Evolutionary conservation across 352 stramenopile species (phyloP).

Genomic region (Elongisporangium undulatum): DNA sequence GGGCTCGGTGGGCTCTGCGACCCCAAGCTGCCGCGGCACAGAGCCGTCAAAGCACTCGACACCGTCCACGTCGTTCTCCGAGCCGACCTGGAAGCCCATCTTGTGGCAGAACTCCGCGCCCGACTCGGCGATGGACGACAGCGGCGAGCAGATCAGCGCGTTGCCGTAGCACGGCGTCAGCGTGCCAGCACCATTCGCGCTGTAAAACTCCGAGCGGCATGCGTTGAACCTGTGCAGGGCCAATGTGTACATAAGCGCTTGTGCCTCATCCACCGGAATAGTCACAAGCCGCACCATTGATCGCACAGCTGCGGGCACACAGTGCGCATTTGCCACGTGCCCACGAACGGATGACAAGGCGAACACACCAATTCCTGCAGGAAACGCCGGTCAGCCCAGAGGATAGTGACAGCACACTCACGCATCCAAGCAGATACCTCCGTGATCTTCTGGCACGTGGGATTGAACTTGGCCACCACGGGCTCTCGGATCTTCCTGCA

Average conservation of each 20-base stretch:
- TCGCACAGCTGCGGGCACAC: conserved; percentile 72
- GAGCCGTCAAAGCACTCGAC: conserved; percentile 82
- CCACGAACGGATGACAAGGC: conserved; percentile 75
- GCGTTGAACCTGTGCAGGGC: conserved; percentile 25
- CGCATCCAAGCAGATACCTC: conserved; percentile 19
- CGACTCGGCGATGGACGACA: conserved; percentile 46
- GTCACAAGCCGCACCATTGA: conserved; percentile 41
- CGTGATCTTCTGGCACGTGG: conserved; percentile 54
- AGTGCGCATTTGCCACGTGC: conserved; percentile 67
- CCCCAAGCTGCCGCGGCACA: conserved; percentile 46
- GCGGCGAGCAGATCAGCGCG: conserved; percentile 71
- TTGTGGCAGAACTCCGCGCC: conserved; percentile 65
- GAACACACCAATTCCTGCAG: conserved; percentile 76
- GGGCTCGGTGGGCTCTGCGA: conserved; percentile 50
- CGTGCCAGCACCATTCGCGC: conserved; percentile 46
- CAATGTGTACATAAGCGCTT: neutral
- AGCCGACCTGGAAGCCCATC: conserved; percentile 80
- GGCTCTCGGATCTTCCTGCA: conserved; percentile 75
- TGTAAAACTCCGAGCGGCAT: conserved; percentile 75
- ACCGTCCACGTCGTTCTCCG: conserved; percentile 56
- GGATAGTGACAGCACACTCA: neutral
- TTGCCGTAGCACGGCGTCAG: conserved; percentile 81
- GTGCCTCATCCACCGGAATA: neutral
- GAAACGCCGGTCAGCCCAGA: conserved; percentile 1
- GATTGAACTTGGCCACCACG: conserved; percentile 70